A percentile compares a stretch with the other conserved stretches of the same genome.
Conservation (phyloP, 371 early-diverging fungal genomes). For the Fennellomyces sp. region DNA sequence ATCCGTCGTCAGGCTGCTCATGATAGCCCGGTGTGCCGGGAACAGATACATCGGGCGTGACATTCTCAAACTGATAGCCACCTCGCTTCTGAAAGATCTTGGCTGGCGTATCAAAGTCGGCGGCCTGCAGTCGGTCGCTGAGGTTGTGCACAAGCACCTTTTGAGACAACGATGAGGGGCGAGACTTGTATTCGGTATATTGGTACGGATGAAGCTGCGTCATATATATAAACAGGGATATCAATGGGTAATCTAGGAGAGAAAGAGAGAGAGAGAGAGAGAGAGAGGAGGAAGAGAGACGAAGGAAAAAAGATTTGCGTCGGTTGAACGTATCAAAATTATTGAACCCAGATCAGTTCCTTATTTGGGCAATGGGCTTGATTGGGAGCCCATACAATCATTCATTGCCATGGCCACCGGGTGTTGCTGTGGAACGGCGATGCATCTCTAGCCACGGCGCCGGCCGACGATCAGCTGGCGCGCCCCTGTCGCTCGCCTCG, state of each 20-base stretch:
- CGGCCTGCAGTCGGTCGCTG: conserved; percentile 24
- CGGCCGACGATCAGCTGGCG: too few relatives aligned
- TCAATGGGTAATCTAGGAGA: not conserved
- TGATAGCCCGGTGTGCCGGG: conserved; percentile 27
- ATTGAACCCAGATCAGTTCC: not conserved
- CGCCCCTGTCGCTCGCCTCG: too few relatives aligned
- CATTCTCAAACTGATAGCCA: conserved; percentile 38
- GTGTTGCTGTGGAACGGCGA: too few relatives aligned
- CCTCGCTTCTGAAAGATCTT: conserved; percentile 35
- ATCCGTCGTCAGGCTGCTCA: conserved; percentile 4
- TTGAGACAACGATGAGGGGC: conserved; percentile 8
- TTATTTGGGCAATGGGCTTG: not conserved
- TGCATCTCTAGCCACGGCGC: too few relatives aligned
- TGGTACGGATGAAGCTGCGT: not conserved
- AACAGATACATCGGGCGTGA: conserved; percentile 39
- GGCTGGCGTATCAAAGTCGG: conserved; percentile 39
- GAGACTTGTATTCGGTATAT: conserved; percentile 3
- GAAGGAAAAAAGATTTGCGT: conserved; percentile 2
- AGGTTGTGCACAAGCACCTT: conserved; percentile 12
- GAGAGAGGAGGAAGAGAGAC: not conserved
- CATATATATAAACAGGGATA: not conserved
- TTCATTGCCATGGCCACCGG: not conserved
- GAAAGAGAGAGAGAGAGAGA: not conserved
- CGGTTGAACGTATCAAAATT: not conserved
- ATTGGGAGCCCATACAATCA: not conserved